Evolutionary conservation across 169 alveolate species (phyloP).

Genomic region (Prorocentrum cordatum): DNA sequence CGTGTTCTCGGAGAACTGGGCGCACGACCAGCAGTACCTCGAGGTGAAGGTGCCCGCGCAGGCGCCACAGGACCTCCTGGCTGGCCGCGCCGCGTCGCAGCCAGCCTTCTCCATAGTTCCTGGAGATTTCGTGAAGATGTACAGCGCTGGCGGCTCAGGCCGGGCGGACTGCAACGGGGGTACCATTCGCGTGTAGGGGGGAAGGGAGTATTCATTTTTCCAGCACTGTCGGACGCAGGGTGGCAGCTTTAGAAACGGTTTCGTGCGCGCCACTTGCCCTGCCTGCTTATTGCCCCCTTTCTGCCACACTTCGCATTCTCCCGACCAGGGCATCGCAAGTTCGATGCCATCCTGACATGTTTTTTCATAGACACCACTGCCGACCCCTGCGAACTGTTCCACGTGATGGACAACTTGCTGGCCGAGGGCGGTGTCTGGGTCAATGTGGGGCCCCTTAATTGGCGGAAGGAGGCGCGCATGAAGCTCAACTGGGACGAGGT

Average conservation of each 20-base stretch:
- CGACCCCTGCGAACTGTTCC: constrained; percentile 23
- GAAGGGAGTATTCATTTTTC: no score
- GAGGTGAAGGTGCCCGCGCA: not conserved
- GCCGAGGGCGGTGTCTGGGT: constrained; percentile 61
- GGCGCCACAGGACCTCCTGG: no score
- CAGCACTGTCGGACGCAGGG: no score
- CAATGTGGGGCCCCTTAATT: constrained; percentile 52
- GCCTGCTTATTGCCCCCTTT: no score
- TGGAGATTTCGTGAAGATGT: constrained; percentile 39
- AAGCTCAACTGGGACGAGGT: constrained; percentile 42
- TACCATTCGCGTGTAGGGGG: no score
- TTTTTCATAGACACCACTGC: constrained; percentile 51
- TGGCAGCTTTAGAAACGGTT: no score
- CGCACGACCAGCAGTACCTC: not conserved
- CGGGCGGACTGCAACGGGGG: no score
- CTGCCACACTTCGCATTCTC: no score
- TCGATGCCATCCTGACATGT: constrained; percentile 41
- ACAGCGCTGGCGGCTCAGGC: no score
- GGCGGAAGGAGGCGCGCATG: constrained; percentile 60
- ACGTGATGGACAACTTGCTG: constrained; percentile 22
- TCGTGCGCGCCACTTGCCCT: no score
- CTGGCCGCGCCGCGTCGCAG: not conserved
- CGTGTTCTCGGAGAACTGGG: constrained; percentile 41
- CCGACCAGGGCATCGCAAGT: constrained; percentile 3
- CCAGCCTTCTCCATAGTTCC: constrained; percentile 17